Conservation (phyloP, 257 asterid species). For the Lavandula angustifolia region DNA sequence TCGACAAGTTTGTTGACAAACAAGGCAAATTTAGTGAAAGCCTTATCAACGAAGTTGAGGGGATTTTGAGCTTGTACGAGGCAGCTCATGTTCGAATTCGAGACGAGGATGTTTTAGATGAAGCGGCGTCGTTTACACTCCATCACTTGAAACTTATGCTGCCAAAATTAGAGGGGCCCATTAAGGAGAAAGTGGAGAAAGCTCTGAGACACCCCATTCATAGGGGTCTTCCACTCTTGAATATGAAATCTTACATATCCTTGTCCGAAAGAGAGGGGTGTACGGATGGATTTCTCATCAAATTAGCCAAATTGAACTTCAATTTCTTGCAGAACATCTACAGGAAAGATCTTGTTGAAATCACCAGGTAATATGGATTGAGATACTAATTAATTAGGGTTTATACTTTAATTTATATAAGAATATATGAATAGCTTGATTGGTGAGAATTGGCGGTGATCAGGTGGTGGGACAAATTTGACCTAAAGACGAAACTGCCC, state of each 20-base stretch:
- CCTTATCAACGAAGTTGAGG: slow-evolving; percentile 15
- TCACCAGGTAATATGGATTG: slow-evolving; percentile 19
- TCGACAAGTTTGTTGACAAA: slow-evolving; percentile 14
- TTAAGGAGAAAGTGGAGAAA: slow-evolving; percentile 20
- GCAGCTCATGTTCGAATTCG: slow-evolving; percentile 42
- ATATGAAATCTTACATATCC: slow-evolving; percentile 13
- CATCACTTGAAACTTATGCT: neutral
- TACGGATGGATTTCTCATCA: slow-evolving; percentile 11
- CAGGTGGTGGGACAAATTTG: slow-evolving; percentile 47
- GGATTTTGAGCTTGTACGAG: slow-evolving; percentile 40
- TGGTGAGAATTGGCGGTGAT: too few species aligned
- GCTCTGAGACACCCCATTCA: slow-evolving; percentile 28
- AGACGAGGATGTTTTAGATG: slow-evolving; percentile 35
- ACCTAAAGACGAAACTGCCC: slow-evolving; percentile 26
- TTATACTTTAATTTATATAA: too few species aligned
- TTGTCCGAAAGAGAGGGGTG: slow-evolving; percentile 7
- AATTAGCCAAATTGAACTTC: slow-evolving; percentile 26
- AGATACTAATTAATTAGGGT: too few species aligned
- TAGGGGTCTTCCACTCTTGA: slow-evolving; percentile 1
- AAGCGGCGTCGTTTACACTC: slow-evolving; percentile 26
- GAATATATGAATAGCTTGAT: too few species aligned
- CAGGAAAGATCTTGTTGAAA: slow-evolving; percentile 31
- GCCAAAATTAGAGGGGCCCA: neutral
- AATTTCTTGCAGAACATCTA: slow-evolving; percentile 33
- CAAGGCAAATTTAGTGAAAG: slow-evolving; percentile 14